A percentile compares a stretch with the other conserved stretches of the same genome.
Evolutionary conservation across 768 basidiomycete species (phyloP).

Genomic region (Baorangia bicolor): DNA sequence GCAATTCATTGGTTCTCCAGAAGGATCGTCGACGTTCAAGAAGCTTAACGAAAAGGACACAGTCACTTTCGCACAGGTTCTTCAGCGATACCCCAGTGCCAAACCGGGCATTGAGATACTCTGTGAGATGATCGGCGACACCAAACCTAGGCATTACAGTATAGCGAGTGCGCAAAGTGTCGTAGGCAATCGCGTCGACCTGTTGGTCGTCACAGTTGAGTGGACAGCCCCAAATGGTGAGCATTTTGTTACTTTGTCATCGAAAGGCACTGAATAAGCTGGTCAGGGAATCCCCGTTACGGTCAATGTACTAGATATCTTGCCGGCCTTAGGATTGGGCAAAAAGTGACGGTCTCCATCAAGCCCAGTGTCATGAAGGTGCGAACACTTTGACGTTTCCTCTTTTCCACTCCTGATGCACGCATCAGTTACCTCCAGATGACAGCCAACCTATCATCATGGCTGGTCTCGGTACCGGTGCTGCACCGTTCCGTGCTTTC

Average conservation of each 20-base stretch:
- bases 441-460: slow-evolving; percentile 92
- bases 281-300: slow-evolving; percentile 67
- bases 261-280: slow-evolving; percentile 2
- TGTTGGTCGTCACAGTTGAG: slow-evolving; percentile 94
- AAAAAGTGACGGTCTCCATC: slow-evolving; percentile 95
- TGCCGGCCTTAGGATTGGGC: slow-evolving; percentile 75
- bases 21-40: slow-evolving; percentile 91
- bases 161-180: slow-evolving; percentile 95
- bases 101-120: slow-evolving; percentile 80
- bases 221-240: slow-evolving; percentile 85
- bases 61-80: slow-evolving; percentile 86
- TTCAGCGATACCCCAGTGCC: slow-evolving; percentile 75
- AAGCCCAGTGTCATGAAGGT: slow-evolving; percentile 99
- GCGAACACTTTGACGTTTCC: slow-evolving; percentile 14
- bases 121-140: slow-evolving; percentile 89
- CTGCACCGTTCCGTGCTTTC: slow-evolving; percentile 99
- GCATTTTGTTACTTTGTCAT: slow-evolving; percentile 17
- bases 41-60: slow-evolving; percentile 95
- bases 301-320: slow-evolving; percentile 98
- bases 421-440: slow-evolving; percentile 71
- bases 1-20: slow-evolving; percentile 90
- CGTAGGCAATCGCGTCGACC: slow-evolving; percentile 91
- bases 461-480: slow-evolving; percentile 98
- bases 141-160: slow-evolving; percentile 97
- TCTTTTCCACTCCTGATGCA: slow-evolving; percentile 8